Evolutionary conservation across 345 rosid species (phyloP).

Genomic region (Brassica cretica): DNA sequence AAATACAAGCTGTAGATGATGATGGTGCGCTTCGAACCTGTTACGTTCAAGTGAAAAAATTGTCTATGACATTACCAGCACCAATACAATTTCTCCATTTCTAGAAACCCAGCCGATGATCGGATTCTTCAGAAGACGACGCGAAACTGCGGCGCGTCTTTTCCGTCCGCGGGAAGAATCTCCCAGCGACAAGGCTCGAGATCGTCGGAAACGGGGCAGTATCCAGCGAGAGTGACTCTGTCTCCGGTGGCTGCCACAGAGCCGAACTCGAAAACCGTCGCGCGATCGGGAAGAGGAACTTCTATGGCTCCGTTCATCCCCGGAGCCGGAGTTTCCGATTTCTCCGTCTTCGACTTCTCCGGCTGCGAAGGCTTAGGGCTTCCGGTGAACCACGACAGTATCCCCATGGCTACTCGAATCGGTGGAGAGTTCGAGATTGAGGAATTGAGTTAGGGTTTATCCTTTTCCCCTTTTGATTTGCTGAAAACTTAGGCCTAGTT

Average conservation of each 20-base stretch:
- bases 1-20: not conserved
- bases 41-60: not conserved
- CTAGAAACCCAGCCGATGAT: not conserved
- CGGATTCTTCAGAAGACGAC: constrained; percentile 57
- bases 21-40: not conserved
- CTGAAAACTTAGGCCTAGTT: not conserved
- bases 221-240: constrained; percentile 88
- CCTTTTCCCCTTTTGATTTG: constrained; percentile 17
- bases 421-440: not conserved
- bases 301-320: constrained; percentile 90
- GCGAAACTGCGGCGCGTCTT: constrained; percentile 90
- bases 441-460: constrained; percentile 34
- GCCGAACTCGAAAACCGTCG: constrained; percentile 91
- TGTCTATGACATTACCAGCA: not conserved
- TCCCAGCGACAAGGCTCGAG: constrained; percentile 97
- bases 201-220: constrained; percentile 88
- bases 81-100: constrained; percentile 16
- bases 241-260: constrained; percentile 68
- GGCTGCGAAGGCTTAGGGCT: constrained; percentile 45
- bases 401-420: constrained; percentile 55
- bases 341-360: constrained; percentile 28
- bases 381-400: constrained; percentile 81
- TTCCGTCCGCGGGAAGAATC: constrained; percentile 63
- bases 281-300: constrained; percentile 71
- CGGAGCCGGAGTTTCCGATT: constrained; percentile 29